Evolutionary conservation across 2,329 filamentous ascomycete species (phyloP), one percentile per base, ranked within the genome.

Genomic region (Canariomyces notabilis): DNA sequence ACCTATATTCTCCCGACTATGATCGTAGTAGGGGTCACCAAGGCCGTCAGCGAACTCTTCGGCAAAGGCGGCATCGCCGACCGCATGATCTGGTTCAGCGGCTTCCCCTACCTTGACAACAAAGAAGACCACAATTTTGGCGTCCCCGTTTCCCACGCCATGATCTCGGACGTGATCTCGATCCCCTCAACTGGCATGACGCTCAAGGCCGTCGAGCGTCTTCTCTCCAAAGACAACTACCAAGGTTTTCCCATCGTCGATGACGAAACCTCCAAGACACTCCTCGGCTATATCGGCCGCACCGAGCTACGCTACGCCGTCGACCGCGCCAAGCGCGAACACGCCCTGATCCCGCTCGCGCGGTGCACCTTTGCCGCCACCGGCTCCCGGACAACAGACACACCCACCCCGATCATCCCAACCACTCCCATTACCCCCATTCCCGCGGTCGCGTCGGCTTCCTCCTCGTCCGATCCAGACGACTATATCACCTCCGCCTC

Each of bases 121-220:
- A 98, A 98, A 63, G 91, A 97, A 66, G 93, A 97, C 47, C 90
- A 96, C 67, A 90, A 90, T 43, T 96, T 97, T 66, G 91, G 90
- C 37, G 90, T 97, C 1, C 86, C 93, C 0, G 93, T 97, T 8
- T 93, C 88, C 0, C 80, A 87, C 52, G 88, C 87, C 53, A 96
- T 97, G 90, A 90, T 83, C 1, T 78, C 77, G 2, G 79, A 87
- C 42, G 77, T 90, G 1, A 80, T 87, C 2, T 80, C 82, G 0
- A 75, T 98, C 6, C 85, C 89, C 0, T 79, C 83, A 0, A 77
- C 76, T 1, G 90, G 88, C 26, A 76, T 94, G 58, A 81, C 80
- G 2, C 72, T 98, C 14, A 76, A 77, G n/a, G 77, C 88, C 34
- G 73, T 95, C 12, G 89, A 96, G 66, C 72, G 78, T 33, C 72